Evolutionary conservation across 2,329 filamentous ascomycete species (phyloP).

Genomic region (Neofusicoccum laricinum): DNA sequence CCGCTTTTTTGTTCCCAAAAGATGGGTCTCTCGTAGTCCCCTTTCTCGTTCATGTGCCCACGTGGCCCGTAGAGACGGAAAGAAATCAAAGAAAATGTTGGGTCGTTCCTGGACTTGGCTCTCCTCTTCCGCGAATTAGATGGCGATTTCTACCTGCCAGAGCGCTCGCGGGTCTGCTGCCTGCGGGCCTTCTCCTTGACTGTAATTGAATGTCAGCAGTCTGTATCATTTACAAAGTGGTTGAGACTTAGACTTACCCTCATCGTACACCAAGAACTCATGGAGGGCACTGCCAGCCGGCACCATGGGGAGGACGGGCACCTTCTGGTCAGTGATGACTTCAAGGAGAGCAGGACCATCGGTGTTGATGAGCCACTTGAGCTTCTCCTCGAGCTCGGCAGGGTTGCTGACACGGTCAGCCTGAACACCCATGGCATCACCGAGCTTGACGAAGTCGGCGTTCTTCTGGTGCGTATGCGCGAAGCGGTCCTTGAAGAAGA

Average conservation of each 20-base stretch:
- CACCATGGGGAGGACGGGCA: slow-evolving; percentile 97
- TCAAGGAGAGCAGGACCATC: slow-evolving; percentile 93
- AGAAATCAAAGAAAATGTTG: neutral
- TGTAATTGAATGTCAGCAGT: slow-evolving; percentile 28
- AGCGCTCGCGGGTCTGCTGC: slow-evolving; percentile 65
- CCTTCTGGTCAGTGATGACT: slow-evolving; percentile 83
- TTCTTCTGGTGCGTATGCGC: slow-evolving; percentile 92
- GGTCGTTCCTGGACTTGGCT: neutral
- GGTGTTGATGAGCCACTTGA: slow-evolving; percentile 80
- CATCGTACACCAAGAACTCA: slow-evolving; percentile 88
- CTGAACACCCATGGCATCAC: slow-evolving; percentile 86
- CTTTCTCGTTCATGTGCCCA: neutral
- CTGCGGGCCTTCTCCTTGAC: slow-evolving; percentile 67
- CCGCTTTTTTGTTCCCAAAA: slow-evolving; percentile 3
- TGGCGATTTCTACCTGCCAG: slow-evolving; percentile 28
- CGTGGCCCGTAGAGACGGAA: neutral
- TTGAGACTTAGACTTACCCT: slow-evolving; percentile 52
- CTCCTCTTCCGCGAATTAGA: neutral
- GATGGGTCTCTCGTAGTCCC: neutral
- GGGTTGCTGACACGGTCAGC: slow-evolving; percentile 69
- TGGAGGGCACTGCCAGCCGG: slow-evolving; percentile 82
- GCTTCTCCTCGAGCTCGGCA: slow-evolving; percentile 70
- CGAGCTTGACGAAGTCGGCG: slow-evolving; percentile 92
- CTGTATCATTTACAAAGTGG: neutral
- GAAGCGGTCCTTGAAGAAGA: slow-evolving; percentile 94